phyloP scores from a whole-genome alignment of 129 eudicot genomes.

The Sambucus nigra region DNA sequence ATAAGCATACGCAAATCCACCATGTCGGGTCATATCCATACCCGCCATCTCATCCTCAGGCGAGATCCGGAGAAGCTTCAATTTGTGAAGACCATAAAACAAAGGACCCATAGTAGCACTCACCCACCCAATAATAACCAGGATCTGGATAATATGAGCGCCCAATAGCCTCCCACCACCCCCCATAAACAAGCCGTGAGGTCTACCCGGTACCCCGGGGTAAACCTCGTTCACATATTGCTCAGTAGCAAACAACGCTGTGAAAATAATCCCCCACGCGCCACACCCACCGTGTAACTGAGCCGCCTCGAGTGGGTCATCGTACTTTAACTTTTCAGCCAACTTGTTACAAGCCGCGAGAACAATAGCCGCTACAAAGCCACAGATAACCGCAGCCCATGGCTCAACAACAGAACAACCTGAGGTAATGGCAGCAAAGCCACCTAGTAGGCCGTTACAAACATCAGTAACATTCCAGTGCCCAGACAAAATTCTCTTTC shows the following conservation, averaged over 20 bases:
- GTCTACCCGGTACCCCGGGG: conserved; percentile 21
- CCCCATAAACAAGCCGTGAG: conserved; percentile 32
- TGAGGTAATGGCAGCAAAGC: conserved; percentile 38
- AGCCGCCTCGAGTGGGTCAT: conserved; percentile 41
- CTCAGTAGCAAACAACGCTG: conserved; percentile 29
- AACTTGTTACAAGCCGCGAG: conserved; percentile 24
- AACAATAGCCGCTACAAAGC: conserved; percentile 32
- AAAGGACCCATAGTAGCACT: conserved; percentile 35
- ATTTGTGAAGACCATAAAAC: conserved; percentile 22
- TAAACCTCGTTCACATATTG: conserved; percentile 24
- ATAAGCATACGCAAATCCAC: conserved; percentile 33
- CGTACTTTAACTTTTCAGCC: conserved; percentile 20
- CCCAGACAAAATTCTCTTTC: conserved; percentile 20
- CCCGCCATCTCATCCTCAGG: conserved; percentile 38
- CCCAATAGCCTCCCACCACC: conserved; percentile 28
- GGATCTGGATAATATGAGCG: conserved; percentile 25
- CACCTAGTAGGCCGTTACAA: conserved; percentile 37
- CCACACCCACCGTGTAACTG: conserved; percentile 45
- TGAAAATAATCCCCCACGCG: conserved; percentile 36
- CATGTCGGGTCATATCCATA: conserved; percentile 40
- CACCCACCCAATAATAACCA: conserved; percentile 35
- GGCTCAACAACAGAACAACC: conserved; percentile 45
- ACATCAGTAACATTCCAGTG: conserved; percentile 38
- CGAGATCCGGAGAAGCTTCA: conserved; percentile 31
- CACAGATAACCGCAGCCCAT: conserved; percentile 38